phyloP scores from a whole-genome alignment of 768 basidiomycete species.

The Tylopilus felleus region DNA sequence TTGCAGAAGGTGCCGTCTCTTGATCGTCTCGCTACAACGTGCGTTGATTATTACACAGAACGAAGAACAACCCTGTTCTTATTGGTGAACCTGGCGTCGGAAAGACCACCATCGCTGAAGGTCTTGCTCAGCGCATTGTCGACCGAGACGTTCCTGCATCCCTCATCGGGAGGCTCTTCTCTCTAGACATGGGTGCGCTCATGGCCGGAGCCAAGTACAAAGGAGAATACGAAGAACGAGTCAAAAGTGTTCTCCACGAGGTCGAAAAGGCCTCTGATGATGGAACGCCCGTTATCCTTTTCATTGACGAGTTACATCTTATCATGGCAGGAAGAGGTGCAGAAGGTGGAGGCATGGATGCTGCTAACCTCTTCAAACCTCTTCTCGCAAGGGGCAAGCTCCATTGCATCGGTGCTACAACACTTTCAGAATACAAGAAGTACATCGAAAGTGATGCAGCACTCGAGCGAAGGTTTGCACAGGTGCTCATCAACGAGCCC shows the following conservation, averaged over 20 bases:
- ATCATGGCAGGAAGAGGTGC: slow-evolving; percentile 87
- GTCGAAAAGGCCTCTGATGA: slow-evolving; percentile 85
- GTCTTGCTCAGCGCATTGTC: slow-evolving; percentile 91
- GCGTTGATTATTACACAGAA: slow-evolving; percentile 44
- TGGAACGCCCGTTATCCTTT: slow-evolving; percentile 80
- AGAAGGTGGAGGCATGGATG: slow-evolving; percentile 90
- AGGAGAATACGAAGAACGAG: slow-evolving; percentile 95
- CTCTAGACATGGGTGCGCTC: slow-evolving; percentile 92
- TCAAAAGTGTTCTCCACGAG: slow-evolving; percentile 89
- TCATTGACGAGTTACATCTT: slow-evolving; percentile 93
- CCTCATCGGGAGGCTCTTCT: slow-evolving; percentile 71
- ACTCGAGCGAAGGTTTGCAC: slow-evolving; percentile 87
- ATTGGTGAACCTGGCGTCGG: slow-evolving; percentile 95
- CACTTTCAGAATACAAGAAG: slow-evolving; percentile 87
- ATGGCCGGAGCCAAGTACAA: slow-evolving; percentile 94
- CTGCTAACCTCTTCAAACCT: slow-evolving; percentile 89
- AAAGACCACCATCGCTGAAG: slow-evolving; percentile 94
- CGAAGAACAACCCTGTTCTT: slow-evolving; percentile 96
- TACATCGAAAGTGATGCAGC: slow-evolving; percentile 93
- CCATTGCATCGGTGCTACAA: slow-evolving; percentile 85
- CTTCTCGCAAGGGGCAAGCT: slow-evolving; percentile 81
- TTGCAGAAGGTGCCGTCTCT: slow-evolving; percentile 58
- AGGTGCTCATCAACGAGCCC: slow-evolving; percentile 92
- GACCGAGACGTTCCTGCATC: slow-evolving; percentile 86
- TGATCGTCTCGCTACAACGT: background rate